Evolutionary conservation across 208 protist genomes (phyloP), one percentile per base, ranked within the genome.

Genomic region (Leishmania amazonensis): DNA sequence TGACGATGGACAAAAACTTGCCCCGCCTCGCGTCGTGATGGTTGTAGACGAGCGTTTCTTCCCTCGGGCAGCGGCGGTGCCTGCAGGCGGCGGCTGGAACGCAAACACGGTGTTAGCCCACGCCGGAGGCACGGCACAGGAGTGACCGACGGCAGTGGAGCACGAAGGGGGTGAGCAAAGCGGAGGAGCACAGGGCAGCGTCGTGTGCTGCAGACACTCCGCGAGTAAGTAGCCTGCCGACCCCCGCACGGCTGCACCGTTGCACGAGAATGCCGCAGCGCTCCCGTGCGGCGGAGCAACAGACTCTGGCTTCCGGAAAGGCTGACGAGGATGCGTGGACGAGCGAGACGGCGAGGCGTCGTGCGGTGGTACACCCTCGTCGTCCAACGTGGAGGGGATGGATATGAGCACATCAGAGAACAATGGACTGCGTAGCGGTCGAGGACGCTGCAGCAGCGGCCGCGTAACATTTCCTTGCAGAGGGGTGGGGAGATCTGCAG

Each of bases 391-490:
- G 42, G 58, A 19, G 54, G 40, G n/a, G 60, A 68, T 67, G 7
- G 42, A 57, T 17, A 81, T 75, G n/a, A 73, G 47, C 45, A 49
- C 38, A 4, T 67, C 60, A 17, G 31, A 47, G 17, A 62, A 15
- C 42, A 76, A 54, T 28, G 49, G 11, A 8, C 7, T 40, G 73
- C 51, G 60, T 40, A 28, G 13, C 21, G 72, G 67, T 9, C 78
- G 83, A 54, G 80, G 75, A 1, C 78, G 83, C 21, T 65, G 78
- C n/a, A 82, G 65, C 45, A 86, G 42, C 42, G 83, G 83, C 21
- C 78, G 78, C 2, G 78, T 58, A 7, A 40, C 83, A 21, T n/a
- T 80, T 7, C 83, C 83, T 54, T 83, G 83, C 11, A 86, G 78
- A 31, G 81, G 71, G 28, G 58, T 74, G 11, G 45, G 45, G 70